Evolutionary conservation across 148 eudicot genomes (phyloP), one percentile per base, ranked within the genome.

Genomic region (Beta vulgaris): DNA sequence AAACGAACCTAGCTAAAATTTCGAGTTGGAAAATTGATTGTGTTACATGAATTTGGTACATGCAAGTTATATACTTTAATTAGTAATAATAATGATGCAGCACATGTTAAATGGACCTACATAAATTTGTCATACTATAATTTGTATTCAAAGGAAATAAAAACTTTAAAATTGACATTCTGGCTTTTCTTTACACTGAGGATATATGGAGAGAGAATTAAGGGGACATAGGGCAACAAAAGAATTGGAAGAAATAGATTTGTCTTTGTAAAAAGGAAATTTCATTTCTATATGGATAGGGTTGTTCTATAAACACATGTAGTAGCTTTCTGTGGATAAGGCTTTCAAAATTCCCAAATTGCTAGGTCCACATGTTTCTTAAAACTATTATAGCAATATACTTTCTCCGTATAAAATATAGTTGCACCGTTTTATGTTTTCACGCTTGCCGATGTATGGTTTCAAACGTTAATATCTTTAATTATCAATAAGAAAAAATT

Each of bases 81-180:
- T 31, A 11, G 40, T 11, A 37, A 29, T 69, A 32, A 46, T 69
- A 46, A 69, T 15, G 39, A 70, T 48, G 21, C 39, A 31, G 60
- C 73, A 51, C 73, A 70, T 70, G 73, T 70, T 51, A 15, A 54
- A 5, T 70, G 44, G 73, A 70, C 73, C 73, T 70, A 51, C 60
- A 70, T 16, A 49, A 5, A 16, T 69, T 49, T 48, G 61, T 70
- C 73, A 70, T 21, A 40, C 71, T 43, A 44, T 28, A n/a, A n/a
- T n/a, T n/a, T n/a, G n/a, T n/a, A n/a, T n/a, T n/a, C n/a, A n/a
- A n/a, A 21, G 19, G 19, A 61, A 63, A 36, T 40, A 40, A 23
- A 23, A 66, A 28, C 28, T 14, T 68, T 44, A 44, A 68, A 40
- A 68, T 13, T 25, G 18, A 65, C 48, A 15, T 37, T 21, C 9